Percentiles rank a stretch among this genome's conserved stretches.
Evolutionary conservation across 768 basidiomycete genomes (phyloP).

Genomic region (Mrakia frigida): DNA sequence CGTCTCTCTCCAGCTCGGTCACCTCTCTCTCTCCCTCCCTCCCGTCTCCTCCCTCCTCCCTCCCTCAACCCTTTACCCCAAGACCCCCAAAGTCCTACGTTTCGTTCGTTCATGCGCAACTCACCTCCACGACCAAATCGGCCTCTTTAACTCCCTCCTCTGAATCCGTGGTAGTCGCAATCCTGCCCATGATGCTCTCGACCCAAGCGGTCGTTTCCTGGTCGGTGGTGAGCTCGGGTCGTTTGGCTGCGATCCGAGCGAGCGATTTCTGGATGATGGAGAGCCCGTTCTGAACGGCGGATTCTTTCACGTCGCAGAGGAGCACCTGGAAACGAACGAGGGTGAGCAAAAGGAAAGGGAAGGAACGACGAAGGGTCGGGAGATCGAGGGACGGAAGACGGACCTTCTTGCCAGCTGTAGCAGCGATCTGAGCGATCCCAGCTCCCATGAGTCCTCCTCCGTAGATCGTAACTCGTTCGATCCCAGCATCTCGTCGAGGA

Average conservation of each 20-base stretch:
- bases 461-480: constrained; percentile 46
- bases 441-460: constrained; percentile 49
- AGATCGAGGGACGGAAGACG: constrained; percentile 7
- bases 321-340: neutral
- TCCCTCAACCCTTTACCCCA: neutral
- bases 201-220: constrained; percentile 12
- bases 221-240: constrained; percentile 4
- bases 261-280: constrained; percentile 19
- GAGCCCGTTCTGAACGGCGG: constrained; percentile 13
- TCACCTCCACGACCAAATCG: constrained; percentile 47
- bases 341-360: neutral
- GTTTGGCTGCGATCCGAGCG: constrained; percentile 10
- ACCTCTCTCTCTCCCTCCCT: neutral
- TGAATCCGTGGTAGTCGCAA: neutral
- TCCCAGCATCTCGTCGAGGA: constrained; percentile 16
- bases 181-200: neutral
- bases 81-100: neutral
- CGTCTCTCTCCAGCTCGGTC: too few species aligned
- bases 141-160: constrained; percentile 41
- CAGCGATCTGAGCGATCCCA: constrained; percentile 49
- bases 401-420: constrained; percentile 47
- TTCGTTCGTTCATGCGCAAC: neutral
- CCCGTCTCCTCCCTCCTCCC: neutral
- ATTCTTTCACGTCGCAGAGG: constrained; percentile 13
- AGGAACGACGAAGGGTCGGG: too few species aligned